Evolutionary conservation across 768 basidiomycete genomes (phyloP).

Genomic region (Exidia glandulosa): DNA sequence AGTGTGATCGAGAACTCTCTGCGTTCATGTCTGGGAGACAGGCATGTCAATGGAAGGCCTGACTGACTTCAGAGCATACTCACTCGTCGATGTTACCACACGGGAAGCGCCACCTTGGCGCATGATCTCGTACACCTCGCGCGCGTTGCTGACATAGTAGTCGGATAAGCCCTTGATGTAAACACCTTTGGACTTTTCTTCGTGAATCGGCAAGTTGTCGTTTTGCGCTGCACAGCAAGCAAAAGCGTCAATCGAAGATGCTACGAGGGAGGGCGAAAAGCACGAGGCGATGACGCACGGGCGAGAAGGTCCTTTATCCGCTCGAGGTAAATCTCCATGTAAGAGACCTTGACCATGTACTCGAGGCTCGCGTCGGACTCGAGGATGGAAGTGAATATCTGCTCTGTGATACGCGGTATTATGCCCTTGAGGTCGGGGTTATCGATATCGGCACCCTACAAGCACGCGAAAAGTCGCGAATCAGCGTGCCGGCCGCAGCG

Average conservation of each 20-base stretch:
- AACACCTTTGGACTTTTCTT: slow-evolving; percentile 94
- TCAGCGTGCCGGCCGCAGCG: not conserved
- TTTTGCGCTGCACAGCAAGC: slow-evolving; percentile 59
- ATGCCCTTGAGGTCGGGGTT: slow-evolving; percentile 87
- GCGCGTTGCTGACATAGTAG: slow-evolving; percentile 92
- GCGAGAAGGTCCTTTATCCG: slow-evolving; percentile 89
- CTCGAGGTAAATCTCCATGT: slow-evolving; percentile 99
- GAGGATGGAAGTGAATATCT: slow-evolving; percentile 96
- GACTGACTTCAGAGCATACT: slow-evolving; percentile 18
- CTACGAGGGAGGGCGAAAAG: not conserved
- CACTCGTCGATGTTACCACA: slow-evolving; percentile 90
- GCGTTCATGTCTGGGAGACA: slow-evolving; percentile 86
- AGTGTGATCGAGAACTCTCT: slow-evolving; percentile 96
- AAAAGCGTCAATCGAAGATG: not conserved
- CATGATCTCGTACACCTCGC: slow-evolving; percentile 99
- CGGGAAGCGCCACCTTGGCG: slow-evolving; percentile 85
- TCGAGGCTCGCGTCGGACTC: slow-evolving; percentile 91
- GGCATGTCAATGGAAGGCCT: not conserved
- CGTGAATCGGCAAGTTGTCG: slow-evolving; percentile 96
- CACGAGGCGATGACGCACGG: slow-evolving; percentile 49
- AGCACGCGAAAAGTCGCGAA: slow-evolving; percentile 4
- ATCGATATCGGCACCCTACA: slow-evolving; percentile 94
- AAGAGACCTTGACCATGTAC: slow-evolving; percentile 98
- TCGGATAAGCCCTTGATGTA: slow-evolving; percentile 97
- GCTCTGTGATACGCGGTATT: slow-evolving; percentile 96